Percentiles rank a stretch among this genome's conserved stretches.
Conservation (phyloP, 331 rosid genomes). For the Dryas integrifolia region DNA sequence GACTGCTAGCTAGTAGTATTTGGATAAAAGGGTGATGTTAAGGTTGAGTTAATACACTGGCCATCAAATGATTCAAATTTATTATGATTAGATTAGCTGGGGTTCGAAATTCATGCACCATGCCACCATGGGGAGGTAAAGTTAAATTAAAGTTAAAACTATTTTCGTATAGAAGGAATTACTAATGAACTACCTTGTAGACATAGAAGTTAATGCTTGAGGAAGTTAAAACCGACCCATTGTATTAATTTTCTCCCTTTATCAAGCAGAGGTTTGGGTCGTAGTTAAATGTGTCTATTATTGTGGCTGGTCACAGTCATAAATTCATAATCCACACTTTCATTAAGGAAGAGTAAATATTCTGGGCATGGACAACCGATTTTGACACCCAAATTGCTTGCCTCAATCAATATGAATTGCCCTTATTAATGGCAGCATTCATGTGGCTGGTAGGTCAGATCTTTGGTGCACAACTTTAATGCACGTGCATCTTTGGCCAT, state of each 20-base stretch:
- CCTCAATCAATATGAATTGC: neutral
- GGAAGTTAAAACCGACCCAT: too few species aligned
- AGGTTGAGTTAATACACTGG: neutral
- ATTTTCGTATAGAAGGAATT: too few species aligned
- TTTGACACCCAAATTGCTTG: neutral
- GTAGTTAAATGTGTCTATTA: neutral
- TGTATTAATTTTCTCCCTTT: neutral
- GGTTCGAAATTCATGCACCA: too few species aligned
- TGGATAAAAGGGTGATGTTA: conserved; percentile 15
- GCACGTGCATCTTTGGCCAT: neutral
- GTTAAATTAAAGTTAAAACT: too few species aligned
- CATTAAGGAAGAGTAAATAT: conserved; percentile 4
- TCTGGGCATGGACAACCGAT: neutral
- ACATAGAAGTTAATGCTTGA: too few species aligned
- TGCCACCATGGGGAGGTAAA: too few species aligned
- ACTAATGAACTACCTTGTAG: too few species aligned
- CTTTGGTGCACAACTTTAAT: neutral
- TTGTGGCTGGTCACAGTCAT: conserved; percentile 4
- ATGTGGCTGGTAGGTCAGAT: conserved; percentile 24
- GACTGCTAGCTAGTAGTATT: conserved; percentile 16
- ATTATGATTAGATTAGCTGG: too few species aligned
- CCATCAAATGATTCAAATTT: too few species aligned
- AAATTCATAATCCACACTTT: neutral
- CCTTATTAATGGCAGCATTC: neutral
- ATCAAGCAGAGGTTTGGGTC: neutral